Evolutionary conservation across 306 rosid genomes (phyloP).

Genomic region (Inga oerstediana): DNA sequence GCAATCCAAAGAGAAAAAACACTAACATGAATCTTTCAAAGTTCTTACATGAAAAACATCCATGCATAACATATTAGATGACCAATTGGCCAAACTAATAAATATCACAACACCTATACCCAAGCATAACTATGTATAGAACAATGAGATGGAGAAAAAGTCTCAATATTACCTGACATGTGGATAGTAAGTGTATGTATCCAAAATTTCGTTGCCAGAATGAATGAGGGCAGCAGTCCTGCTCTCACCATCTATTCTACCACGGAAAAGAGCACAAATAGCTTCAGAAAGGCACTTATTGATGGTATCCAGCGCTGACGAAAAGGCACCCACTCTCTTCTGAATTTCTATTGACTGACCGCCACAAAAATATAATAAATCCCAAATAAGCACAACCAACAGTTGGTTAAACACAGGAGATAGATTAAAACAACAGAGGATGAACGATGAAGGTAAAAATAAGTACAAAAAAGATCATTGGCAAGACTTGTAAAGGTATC

Average conservation of each 20-base stretch:
- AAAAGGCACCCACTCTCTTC: constrained; percentile 93
- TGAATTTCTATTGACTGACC: constrained; percentile 90
- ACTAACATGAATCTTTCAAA: neutral
- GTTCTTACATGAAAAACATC: constrained; percentile 10
- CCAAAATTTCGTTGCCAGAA: constrained; percentile 95
- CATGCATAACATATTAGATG: neutral
- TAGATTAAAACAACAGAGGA: neutral
- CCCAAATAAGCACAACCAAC: neutral
- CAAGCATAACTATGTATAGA: constrained; percentile 5
- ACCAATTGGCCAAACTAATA: neutral
- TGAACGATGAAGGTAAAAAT: neutral
- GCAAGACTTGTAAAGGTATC: constrained; percentile 2
- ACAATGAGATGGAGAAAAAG: constrained; percentile 14
- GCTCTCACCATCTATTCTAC: constrained; percentile 95
- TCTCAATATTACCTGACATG: constrained; percentile 69
- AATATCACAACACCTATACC: constrained; percentile 15
- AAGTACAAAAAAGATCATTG: constrained; percentile 1
- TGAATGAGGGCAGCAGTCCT: constrained; percentile 82
- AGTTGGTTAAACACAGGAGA: neutral
- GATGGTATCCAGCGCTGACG: constrained; percentile 90
- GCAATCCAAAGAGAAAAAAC: neutral
- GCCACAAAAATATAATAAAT: neutral
- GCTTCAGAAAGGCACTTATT: constrained; percentile 97
- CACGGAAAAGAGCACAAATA: constrained; percentile 85
- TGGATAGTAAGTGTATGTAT: constrained; percentile 67